phyloP scores from a whole-genome alignment of 2,329 filamentous ascomycete species.

The Fusarium phyllophilum region DNA sequence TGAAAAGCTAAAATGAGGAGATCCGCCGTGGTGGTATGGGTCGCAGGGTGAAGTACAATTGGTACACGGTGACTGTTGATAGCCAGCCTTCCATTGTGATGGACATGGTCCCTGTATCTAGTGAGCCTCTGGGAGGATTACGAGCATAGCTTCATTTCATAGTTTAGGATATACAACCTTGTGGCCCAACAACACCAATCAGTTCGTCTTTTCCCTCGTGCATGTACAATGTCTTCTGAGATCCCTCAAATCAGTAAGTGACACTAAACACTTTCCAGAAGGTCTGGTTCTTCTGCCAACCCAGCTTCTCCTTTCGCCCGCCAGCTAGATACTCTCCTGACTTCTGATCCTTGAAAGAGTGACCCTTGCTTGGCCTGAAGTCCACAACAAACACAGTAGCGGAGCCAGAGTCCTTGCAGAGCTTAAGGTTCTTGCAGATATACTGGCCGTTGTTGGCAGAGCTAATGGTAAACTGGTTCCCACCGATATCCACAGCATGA shows the following conservation, averaged over 20 bases:
- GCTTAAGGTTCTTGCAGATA: background rate
- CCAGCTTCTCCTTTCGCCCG: background rate
- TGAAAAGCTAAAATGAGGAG: background rate
- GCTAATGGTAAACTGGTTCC: background rate
- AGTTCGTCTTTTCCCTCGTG: background rate
- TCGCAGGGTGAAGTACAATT: rapidly evolving
- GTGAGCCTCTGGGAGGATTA: background rate
- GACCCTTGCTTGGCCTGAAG: background rate
- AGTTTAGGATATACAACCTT: rapidly evolving
- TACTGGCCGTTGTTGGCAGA: background rate
- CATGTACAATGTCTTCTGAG: too few relatives aligned
- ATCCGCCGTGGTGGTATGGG: rapidly evolving
- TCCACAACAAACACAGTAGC: background rate
- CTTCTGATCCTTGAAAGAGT: background rate
- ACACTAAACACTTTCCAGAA: slow-evolving; percentile 8
- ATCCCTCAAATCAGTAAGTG: background rate
- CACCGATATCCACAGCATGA: background rate
- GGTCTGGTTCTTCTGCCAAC: background rate
- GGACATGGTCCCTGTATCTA: too few relatives aligned
- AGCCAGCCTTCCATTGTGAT: too few relatives aligned
- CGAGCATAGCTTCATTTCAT: background rate
- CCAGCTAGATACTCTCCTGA: background rate
- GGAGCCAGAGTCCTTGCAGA: background rate
- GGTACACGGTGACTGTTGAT: background rate
- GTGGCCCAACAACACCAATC: background rate